Percentiles rank a stretch among this genome's conserved stretches.
Conservation (phyloP, 2,329 filamentous ascomycete genomes). For the Colletotrichum viniferum region DNA sequence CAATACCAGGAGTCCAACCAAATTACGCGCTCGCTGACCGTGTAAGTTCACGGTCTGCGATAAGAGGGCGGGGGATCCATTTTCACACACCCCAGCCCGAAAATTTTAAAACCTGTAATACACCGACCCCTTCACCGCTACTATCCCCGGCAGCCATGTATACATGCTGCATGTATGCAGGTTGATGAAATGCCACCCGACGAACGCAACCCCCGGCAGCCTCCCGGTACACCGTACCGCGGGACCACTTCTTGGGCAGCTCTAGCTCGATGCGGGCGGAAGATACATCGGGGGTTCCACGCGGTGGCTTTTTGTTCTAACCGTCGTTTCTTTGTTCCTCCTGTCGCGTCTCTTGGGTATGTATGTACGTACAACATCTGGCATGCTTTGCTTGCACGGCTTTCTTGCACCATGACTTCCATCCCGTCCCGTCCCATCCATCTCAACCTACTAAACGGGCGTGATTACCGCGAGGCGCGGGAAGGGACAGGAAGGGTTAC, state of each 20-base stretch:
- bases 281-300: neutral
- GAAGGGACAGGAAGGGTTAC: neutral
- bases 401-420: neutral
- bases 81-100: neutral
- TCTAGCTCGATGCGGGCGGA: slow-evolving; percentile 13
- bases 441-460: neutral
- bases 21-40: neutral
- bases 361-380: neutral
- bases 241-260: slow-evolving; percentile 1
- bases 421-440: neutral
- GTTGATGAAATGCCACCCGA: neutral
- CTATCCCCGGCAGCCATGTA: neutral
- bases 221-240: slow-evolving; percentile 14
- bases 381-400: neutral
- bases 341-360: neutral
- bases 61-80: slow-evolving; percentile 11
- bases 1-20: neutral
- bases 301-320: neutral
- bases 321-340: neutral
- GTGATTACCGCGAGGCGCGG: neutral
- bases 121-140: slow-evolving; percentile 21
- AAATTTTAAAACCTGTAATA: neutral
- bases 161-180: neutral
- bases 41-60: neutral
- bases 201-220: neutral